phyloP scores from a whole-genome alignment of 2,329 filamentous ascomycete genomes.

The Clathrospora elynae region DNA sequence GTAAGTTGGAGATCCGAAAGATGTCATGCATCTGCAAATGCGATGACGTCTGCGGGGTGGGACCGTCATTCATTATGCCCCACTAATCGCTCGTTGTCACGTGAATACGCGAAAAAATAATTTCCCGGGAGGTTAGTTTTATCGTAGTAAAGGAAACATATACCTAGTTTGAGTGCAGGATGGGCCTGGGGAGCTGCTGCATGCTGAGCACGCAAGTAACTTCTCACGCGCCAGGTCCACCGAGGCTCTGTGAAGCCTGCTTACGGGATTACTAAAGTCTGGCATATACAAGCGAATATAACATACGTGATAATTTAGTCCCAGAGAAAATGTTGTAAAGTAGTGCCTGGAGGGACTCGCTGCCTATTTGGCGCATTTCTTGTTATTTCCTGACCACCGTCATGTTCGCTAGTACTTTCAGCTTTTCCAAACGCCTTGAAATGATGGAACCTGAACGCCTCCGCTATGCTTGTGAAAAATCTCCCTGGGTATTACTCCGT shows the following conservation, averaged over 20 bases:
- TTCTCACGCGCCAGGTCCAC: no score
- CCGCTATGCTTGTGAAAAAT: constrained; percentile 40
- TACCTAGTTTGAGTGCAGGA: constrained; percentile 4
- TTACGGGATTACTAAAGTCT: no score
- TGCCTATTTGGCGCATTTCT: no score
- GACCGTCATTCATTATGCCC: constrained; percentile 31
- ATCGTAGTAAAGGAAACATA: constrained; percentile 18
- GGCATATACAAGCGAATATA: no score
- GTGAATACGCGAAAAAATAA: constrained; percentile 18
- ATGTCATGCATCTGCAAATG: constrained; percentile 10
- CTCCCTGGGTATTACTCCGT: constrained; percentile 23
- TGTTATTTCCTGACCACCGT: no score
- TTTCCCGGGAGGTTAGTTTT: constrained; percentile 12
- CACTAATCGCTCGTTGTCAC: constrained; percentile 16
- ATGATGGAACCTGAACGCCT: constrained; percentile 35
- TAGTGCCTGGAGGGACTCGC: no score
- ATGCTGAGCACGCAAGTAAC: no score
- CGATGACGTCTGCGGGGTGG: constrained; percentile 42
- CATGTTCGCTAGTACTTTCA: no score
- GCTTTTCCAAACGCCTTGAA: constrained; percentile 19
- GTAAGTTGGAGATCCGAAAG: constrained; percentile 2
- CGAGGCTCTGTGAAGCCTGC: no score
- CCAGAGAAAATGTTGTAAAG: no score
- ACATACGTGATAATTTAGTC: no score
- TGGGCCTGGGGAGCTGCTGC: constrained; percentile 1